Evolutionary conservation across 2,329 filamentous ascomycete species (phyloP).

Genomic region (Paecilomyces sp.): DNA sequence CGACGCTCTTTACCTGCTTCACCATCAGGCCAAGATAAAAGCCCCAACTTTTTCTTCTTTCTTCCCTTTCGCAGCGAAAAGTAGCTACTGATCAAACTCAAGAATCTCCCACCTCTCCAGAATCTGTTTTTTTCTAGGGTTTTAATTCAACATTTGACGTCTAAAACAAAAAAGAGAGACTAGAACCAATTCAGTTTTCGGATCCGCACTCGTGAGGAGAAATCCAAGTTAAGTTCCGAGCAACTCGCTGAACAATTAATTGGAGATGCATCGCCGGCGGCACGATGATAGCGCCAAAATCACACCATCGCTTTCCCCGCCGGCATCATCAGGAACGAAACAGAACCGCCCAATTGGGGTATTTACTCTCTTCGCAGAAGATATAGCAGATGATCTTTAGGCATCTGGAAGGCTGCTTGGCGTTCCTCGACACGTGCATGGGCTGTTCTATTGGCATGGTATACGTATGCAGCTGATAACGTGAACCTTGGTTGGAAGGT

Average conservation of each 20-base stretch:
- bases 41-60: not conserved
- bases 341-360: not conserved
- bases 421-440: not conserved
- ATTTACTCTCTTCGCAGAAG: not conserved
- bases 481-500: not conserved
- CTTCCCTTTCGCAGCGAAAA: not conserved
- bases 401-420: not conserved
- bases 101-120: not conserved
- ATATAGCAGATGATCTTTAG: not conserved
- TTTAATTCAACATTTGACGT: not conserved
- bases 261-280: not conserved
- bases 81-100: not conserved
- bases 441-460: not conserved
- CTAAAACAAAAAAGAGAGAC: no score
- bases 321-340: not conserved
- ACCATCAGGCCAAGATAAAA: not conserved
- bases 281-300: not conserved
- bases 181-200: no score
- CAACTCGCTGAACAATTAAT: not conserved
- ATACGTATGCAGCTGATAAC: not conserved
- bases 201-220: not conserved
- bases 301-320: not conserved
- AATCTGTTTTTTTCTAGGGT: not conserved
- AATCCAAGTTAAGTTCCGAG: not conserved
- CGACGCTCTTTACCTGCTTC: slow-evolving; percentile 37